Evolutionary conservation across 495 filamentous ascomycete genomes (phyloP).

Genomic region (Penicillium waksmanii): DNA sequence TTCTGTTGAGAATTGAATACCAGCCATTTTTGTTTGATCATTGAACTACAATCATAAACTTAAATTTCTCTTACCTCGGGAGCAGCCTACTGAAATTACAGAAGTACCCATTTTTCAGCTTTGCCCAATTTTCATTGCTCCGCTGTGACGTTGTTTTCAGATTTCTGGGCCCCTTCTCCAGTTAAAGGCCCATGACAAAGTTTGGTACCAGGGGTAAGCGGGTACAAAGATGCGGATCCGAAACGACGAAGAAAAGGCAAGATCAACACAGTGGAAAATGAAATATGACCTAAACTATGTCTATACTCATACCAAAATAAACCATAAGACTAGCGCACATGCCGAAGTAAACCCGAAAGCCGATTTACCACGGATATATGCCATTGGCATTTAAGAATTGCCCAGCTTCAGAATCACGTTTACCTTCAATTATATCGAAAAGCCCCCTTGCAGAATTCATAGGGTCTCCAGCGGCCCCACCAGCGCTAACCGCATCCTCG

Average conservation of each 20-base stretch:
- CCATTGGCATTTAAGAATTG: constrained; percentile 38
- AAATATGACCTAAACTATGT: neutral
- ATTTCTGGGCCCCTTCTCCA: neutral
- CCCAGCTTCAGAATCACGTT: constrained; percentile 38
- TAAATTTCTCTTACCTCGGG: neutral
- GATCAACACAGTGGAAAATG: constrained; percentile 1
- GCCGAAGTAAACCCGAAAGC: neutral
- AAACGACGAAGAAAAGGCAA: neutral
- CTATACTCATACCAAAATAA: neutral
- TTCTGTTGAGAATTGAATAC: constrained; percentile 5
- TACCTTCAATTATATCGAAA: constrained; percentile 36
- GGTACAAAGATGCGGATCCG: neutral
- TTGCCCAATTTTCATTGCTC: neutral
- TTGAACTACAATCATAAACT: neutral
- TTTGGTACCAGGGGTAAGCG: constrained; percentile 4
- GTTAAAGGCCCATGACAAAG: neutral
- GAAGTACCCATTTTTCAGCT: neutral
- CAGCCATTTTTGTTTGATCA: neutral
- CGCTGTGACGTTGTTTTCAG: constrained; percentile 1
- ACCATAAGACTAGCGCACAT: neutral
- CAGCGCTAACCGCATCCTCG: constrained; percentile 30
- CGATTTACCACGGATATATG: constrained; percentile 29
- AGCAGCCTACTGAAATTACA: neutral
- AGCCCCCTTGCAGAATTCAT: constrained; percentile 34
- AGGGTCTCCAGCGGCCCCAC: constrained; percentile 37